phyloP scores from a whole-genome alignment of 441 rosid species.

The Geranium incanum region DNA sequence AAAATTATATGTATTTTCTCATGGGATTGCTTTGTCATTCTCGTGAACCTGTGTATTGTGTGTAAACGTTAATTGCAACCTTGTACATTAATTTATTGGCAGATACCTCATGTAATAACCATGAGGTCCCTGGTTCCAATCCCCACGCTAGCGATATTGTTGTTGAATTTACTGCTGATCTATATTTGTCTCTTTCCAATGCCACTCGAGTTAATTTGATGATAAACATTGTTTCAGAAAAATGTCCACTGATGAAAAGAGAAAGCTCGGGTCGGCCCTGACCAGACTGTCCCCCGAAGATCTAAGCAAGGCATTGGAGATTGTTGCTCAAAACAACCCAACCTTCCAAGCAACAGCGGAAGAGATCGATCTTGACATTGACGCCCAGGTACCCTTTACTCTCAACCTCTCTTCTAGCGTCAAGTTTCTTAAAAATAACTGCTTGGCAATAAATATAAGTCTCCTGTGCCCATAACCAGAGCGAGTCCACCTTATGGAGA shows the following conservation, averaged over 20 bases:
- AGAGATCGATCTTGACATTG: constrained; percentile 81
- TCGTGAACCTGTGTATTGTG: too few species aligned
- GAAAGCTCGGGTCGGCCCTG: constrained; percentile 58
- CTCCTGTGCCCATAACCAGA: constrained; percentile 29
- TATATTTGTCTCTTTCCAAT: neutral
- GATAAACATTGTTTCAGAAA: constrained; percentile 39
- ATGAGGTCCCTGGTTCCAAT: too few species aligned
- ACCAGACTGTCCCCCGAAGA: constrained; percentile 66
- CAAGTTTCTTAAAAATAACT: neutral
- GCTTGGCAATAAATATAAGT: neutral
- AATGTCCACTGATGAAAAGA: constrained; percentile 72
- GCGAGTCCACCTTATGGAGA: constrained; percentile 81
- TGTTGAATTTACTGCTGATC: too few species aligned
- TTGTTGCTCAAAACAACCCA: constrained; percentile 77
- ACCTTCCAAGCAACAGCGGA: constrained; percentile 59
- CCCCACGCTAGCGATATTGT: neutral
- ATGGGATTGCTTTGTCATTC: too few species aligned
- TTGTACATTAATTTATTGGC: neutral
- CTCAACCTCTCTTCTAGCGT: neutral
- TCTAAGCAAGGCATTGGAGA: constrained; percentile 69
- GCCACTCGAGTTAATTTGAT: neutral
- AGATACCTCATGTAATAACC: too few species aligned
- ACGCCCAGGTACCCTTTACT: constrained; percentile 53
- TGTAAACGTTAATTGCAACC: too few species aligned
- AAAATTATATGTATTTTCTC: too few species aligned